These are phyloP conservation scores for Gracilariopsis chorda DNA, from an alignment of 23 red algal species.

Conservation along the genomic window DNA sequence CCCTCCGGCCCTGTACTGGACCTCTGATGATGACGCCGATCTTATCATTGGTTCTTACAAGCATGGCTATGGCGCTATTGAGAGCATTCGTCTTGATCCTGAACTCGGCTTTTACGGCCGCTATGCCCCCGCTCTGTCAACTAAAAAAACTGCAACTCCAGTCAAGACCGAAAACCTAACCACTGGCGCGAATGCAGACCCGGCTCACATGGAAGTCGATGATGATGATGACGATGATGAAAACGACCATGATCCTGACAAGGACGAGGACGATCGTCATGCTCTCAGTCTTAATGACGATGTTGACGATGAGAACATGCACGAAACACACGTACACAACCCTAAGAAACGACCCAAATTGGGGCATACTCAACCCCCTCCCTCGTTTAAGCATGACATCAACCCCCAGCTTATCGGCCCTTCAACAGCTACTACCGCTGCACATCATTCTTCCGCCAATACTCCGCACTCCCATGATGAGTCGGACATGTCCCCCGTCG, in stretches of 20 bases:
- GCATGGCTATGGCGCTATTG: constrained; percentile 75
- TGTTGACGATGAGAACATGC: constrained; percentile 8
- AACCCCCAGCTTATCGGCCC: neutral
- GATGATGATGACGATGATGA: constrained; percentile 65
- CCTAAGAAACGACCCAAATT: constrained; percentile 40
- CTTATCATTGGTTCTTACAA: constrained; percentile 76
- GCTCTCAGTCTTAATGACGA: neutral
- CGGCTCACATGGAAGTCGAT: constrained; percentile 14
- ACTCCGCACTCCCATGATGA: neutral
- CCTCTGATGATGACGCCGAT: constrained; percentile 75
- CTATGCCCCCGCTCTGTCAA: neutral
- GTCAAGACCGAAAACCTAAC: constrained; percentile 5
- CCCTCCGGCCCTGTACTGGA: constrained; percentile 69
- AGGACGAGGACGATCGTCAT: constrained; percentile 52
- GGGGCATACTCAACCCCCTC: neutral
- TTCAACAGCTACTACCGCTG: neutral
- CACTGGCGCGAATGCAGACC: constrained; percentile 2
- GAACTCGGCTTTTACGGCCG: constrained; percentile 35
- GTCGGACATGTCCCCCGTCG: constrained; percentile 9
- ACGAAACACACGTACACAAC: neutral
- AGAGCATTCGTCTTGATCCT: constrained; percentile 22
- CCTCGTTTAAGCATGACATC: neutral
- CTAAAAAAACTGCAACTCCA: constrained; percentile 13
- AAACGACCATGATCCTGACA: constrained; percentile 33
- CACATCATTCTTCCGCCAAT: neutral